A percentile compares a stretch with the other conserved stretches of the same genome.
Conservation (phyloP, 441 rosid species). For the Bruguiera hainesii region DNA sequence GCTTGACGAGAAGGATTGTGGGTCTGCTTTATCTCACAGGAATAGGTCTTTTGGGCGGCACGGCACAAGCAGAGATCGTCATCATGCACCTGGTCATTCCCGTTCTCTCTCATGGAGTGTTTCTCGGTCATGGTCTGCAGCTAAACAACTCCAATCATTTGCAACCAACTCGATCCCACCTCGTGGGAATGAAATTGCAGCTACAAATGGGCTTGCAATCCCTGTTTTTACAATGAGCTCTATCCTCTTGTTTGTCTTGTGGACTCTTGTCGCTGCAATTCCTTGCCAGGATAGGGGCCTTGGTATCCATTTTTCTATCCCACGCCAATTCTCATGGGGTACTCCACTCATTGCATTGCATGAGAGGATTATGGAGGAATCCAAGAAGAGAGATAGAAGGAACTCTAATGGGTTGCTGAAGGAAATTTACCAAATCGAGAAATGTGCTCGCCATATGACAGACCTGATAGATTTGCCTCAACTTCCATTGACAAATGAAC, state of each 20-base stretch:
- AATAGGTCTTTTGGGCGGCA: constrained; percentile 36
- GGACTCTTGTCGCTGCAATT: constrained; percentile 44
- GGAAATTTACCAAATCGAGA: constrained; percentile 40
- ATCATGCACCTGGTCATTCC: constrained; percentile 25
- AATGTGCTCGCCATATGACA: constrained; percentile 24
- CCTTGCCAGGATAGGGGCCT: constrained; percentile 47
- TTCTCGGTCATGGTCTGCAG: constrained; percentile 43
- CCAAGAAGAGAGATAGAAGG: constrained; percentile 32
- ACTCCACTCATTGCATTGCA: constrained; percentile 26
- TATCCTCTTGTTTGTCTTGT: constrained; percentile 35
- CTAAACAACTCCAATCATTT: constrained; percentile 39
- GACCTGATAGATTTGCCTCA: constrained; percentile 34
- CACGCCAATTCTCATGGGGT: constrained; percentile 34
- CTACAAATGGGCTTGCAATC: constrained; percentile 38
- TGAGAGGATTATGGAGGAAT: constrained; percentile 40
- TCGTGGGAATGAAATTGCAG: constrained; percentile 30
- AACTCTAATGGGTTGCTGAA: constrained; percentile 32
- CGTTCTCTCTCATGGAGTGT: constrained; percentile 48
- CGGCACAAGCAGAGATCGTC: constrained; percentile 21
- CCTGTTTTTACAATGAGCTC: constrained; percentile 37
- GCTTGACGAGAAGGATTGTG: constrained; percentile 41
- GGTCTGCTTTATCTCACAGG: constrained; percentile 28
- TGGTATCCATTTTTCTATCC: constrained; percentile 29
- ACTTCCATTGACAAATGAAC: constrained; percentile 31
- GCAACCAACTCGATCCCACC: constrained; percentile 31